phyloP scores from a whole-genome alignment of 139 green algal genomes.

The Micractinium sp. region DNA sequence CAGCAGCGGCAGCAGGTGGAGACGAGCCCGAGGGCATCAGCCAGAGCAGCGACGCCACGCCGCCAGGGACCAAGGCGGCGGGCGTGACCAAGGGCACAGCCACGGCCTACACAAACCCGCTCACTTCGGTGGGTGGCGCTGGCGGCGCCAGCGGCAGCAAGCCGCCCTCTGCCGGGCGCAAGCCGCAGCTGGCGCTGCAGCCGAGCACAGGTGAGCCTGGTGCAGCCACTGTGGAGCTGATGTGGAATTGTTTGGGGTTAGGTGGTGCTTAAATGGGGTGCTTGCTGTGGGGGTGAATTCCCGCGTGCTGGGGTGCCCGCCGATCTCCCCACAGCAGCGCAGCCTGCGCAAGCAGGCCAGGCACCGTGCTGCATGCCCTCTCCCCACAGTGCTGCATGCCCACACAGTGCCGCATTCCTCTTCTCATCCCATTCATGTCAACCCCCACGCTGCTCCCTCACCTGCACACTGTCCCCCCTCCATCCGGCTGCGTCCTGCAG shows the following conservation, averaged over 20 bases:
- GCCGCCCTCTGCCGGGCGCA: not conserved
- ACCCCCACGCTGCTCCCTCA: no score
- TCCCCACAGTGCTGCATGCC: no score
- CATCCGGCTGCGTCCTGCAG: not conserved
- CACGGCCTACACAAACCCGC: conserved; percentile 7
- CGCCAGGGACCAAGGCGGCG: not conserved
- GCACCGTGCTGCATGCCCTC: no score
- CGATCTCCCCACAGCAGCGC: no score
- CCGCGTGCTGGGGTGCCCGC: no score
- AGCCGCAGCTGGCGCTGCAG: conserved; percentile 3
- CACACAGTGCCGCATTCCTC: no score
- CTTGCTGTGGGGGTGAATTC: not conserved
- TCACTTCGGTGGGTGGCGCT: not conserved
- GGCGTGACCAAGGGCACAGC: not conserved
- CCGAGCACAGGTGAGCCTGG: not conserved
- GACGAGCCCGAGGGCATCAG: not conserved
- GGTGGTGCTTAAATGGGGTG: not conserved
- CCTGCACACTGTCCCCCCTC: no score
- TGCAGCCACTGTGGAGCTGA: not conserved
- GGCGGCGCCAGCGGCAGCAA: not conserved
- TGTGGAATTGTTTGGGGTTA: not conserved
- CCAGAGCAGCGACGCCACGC: conserved; percentile 1
- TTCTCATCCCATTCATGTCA: no score
- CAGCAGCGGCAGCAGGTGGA: not conserved
- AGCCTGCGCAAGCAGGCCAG: no score